Conservation (phyloP, 306 rosid species). For the Vigna mungo region DNA sequence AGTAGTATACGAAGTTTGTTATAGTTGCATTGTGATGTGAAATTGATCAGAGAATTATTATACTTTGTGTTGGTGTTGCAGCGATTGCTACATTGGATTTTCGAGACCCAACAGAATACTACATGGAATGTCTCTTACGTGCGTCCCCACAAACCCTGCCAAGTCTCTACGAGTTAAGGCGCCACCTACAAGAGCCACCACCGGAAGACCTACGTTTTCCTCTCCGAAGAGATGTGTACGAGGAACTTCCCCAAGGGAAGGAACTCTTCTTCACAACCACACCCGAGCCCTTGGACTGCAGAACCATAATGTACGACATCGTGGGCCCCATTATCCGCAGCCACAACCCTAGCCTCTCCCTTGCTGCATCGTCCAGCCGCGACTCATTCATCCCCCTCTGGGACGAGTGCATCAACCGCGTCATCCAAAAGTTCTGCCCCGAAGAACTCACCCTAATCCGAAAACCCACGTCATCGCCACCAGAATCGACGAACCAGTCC, state of each 20-base stretch:
- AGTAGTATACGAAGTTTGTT: background rate
- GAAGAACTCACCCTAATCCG: slow-evolving; percentile 57
- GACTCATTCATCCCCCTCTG: slow-evolving; percentile 81
- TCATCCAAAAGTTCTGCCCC: slow-evolving; percentile 64
- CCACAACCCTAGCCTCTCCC: slow-evolving; percentile 50
- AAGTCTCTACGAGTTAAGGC: slow-evolving; percentile 66
- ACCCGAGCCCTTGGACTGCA: slow-evolving; percentile 64
- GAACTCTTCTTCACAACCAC: slow-evolving; percentile 73
- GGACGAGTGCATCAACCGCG: slow-evolving; percentile 91
- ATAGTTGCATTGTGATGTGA: background rate
- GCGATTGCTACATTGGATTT: slow-evolving; percentile 66
- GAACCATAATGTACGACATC: slow-evolving; percentile 67
- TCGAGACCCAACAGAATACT: slow-evolving; percentile 85
- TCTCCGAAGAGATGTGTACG: slow-evolving; percentile 68
- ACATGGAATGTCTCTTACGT: slow-evolving; percentile 66
- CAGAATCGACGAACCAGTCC: background rate
- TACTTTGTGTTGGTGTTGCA: slow-evolving; percentile 38
- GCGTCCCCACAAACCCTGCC: slow-evolving; percentile 71
- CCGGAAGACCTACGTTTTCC: slow-evolving; percentile 85
- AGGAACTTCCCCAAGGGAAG: slow-evolving; percentile 78
- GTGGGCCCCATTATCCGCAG: slow-evolving; percentile 64
- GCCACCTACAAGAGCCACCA: slow-evolving; percentile 77
- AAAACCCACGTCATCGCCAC: slow-evolving; percentile 43
- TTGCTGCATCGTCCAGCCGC: slow-evolving; percentile 48
- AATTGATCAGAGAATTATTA: background rate